Evolutionary conservation across 495 filamentous ascomycete species (phyloP).

Genomic region (Recurvomyces mirabilis): DNA sequence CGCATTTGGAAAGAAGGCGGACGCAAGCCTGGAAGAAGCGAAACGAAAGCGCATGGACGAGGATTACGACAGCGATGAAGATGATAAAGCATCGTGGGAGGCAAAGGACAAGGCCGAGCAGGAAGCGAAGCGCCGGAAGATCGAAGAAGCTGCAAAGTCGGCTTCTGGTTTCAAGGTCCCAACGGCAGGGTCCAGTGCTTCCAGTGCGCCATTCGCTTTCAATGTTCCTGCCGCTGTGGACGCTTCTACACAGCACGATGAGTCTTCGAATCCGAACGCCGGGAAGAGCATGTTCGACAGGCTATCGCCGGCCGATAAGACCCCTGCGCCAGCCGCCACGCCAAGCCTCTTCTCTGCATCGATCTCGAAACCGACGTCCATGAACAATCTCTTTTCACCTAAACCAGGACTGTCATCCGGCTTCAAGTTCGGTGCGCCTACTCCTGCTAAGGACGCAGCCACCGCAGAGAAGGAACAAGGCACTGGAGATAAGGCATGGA

Average conservation of each 20-base stretch:
- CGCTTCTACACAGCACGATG: neutral
- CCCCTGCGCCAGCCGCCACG: neutral
- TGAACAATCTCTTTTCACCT: neutral
- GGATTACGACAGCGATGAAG: slow-evolving; percentile 23
- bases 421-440: slow-evolving; percentile 5
- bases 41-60: slow-evolving; percentile 19
- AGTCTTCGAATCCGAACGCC: neutral
- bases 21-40: slow-evolving; percentile 6
- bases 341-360: neutral
- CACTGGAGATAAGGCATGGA: slow-evolving; percentile 17
- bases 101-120: slow-evolving; percentile 15
- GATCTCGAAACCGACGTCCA: neutral
- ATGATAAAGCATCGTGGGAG: slow-evolving; percentile 21
- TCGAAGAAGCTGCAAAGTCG: slow-evolving; percentile 16
- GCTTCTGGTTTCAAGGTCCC: slow-evolving; percentile 2
- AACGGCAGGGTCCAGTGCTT: neutral
- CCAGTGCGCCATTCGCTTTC: slow-evolving; percentile 2
- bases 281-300: slow-evolving; percentile 20
- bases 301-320: neutral
- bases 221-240: slow-evolving; percentile 1
- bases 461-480: slow-evolving; percentile 9
- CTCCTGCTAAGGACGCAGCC: neutral
- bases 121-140: slow-evolving; percentile 16
- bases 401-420: neutral
- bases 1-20: slow-evolving; percentile 19